Base-by-base conservation (phyloP, 2,329 filamentous ascomycete species). In the Verticillium dahliae region DNA sequence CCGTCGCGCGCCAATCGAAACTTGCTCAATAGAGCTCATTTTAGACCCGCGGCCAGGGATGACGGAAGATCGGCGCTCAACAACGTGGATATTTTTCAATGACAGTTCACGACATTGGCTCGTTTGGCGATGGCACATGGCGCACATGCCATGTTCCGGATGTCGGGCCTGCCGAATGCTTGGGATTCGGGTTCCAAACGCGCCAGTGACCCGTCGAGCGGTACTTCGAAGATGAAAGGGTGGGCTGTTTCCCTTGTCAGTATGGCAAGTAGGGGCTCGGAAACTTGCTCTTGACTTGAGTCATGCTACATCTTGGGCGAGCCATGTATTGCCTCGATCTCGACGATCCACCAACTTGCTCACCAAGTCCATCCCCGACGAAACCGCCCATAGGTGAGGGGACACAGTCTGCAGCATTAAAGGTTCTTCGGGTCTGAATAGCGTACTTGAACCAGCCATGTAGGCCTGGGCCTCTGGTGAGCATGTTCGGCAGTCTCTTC, bases 1-100 rank as follows among this genome's bases (percentile, higher is more conserved):
- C 45, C 45, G 5, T 3, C 2, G 11, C 45, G 45, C 62, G 55
- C 18, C 18, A 56, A 45, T 52, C 18, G 59, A 41, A 57, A 57
- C 55, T 57, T 57, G 55, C 55, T 57, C 55, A 57, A 57, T 37
- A 35, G 33, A 37, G 55, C 55, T 57, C 55, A 37, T 22, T 52
- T 18, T 5, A 4, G 45, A 52, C 45, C 45, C 45, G 45, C 45
- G 22, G 22, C 45, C 45, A 27, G 15, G 18, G 45, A 52, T 10
- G 3, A 52, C 45, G 45, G 45, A 52, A 27, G 45, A 52, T 52
- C 9, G 45, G 45, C n/a, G 45, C 45, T 52, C n/a, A 18, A 9
- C 45, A 52, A 27, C 45, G 45, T 52, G 45, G 18, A 18, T 18
- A 52, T 37, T 1, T 18, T 52, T 52, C 45, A 52, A 52, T 52